phyloP scores from a whole-genome alignment of 306 rosid genomes.

The Quercus agrifolia region DNA sequence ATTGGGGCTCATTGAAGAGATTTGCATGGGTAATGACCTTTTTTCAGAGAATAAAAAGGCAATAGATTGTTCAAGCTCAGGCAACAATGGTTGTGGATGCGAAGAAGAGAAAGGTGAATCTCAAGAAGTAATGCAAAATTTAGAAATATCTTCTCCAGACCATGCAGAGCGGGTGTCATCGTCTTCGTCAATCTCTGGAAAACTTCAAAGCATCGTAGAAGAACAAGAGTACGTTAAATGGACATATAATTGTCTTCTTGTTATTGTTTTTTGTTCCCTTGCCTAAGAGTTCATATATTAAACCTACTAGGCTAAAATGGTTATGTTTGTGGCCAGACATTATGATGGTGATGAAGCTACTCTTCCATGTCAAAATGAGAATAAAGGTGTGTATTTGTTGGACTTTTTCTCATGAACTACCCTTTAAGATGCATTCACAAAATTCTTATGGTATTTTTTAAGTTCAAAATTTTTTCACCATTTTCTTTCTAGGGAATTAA shows the following conservation, averaged over 20 bases:
- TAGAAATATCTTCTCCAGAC: slow-evolving; percentile 30
- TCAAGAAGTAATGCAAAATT: slow-evolving; percentile 19
- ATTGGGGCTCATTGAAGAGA: slow-evolving; percentile 38
- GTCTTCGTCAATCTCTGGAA: slow-evolving; percentile 30
- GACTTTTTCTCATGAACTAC: neutral
- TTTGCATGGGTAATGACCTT: slow-evolving; percentile 29
- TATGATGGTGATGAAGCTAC: slow-evolving; percentile 28
- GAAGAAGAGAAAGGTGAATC: slow-evolving; percentile 32
- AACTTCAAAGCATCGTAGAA: slow-evolving; percentile 23
- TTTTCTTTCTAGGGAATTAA: neutral
- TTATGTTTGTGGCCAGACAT: slow-evolving; percentile 41
- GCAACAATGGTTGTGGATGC: slow-evolving; percentile 22
- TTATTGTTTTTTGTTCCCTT: slow-evolving; percentile 7
- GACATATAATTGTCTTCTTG: neutral
- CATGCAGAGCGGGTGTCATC: slow-evolving; percentile 51
- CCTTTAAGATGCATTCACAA: neutral
- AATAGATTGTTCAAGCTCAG: slow-evolving; percentile 30
- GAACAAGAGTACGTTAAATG: slow-evolving; percentile 42
- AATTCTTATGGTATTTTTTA: neutral
- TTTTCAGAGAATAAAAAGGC: slow-evolving; percentile 32
- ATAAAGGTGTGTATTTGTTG: slow-evolving; percentile 40
- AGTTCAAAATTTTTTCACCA: neutral
- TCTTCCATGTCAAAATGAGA: slow-evolving; percentile 31
- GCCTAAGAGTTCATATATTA: neutral
- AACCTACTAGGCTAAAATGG: slow-evolving; percentile 8